Evolutionary conservation across 805 yeast genomes (phyloP).

Genomic region (Yamadazyma tumulicola): DNA sequence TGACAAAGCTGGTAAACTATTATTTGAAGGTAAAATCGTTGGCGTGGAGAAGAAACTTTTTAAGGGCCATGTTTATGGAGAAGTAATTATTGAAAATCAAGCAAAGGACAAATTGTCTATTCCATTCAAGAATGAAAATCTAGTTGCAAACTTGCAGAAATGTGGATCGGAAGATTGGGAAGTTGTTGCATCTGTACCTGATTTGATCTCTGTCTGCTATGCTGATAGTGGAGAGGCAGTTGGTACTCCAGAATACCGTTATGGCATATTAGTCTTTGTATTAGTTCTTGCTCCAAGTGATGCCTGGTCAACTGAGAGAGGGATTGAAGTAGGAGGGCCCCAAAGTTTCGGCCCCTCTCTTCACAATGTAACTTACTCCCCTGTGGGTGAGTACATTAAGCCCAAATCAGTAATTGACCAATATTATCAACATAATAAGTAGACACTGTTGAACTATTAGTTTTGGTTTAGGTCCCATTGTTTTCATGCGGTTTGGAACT

Average conservation of each 20-base stretch:
- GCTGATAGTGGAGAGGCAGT: slow-evolving; percentile 44
- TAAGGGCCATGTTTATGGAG: slow-evolving; percentile 46
- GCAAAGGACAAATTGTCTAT: slow-evolving; percentile 18
- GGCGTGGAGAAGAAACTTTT: slow-evolving; percentile 38
- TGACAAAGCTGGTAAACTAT: slow-evolving; percentile 20
- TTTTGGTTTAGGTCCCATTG: no score
- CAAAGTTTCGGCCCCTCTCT: neutral
- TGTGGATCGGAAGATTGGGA: slow-evolving; percentile 17
- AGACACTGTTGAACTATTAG: no score
- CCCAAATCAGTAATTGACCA: slow-evolving; percentile 41
- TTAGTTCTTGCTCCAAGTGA: slow-evolving; percentile 36
- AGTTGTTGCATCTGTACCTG: slow-evolving; percentile 44
- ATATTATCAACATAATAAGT: slow-evolving; percentile 12
- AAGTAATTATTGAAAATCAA: slow-evolving; percentile 30
- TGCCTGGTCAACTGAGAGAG: slow-evolving; percentile 35
- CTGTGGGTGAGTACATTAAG: slow-evolving; percentile 31
- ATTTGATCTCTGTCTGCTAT: slow-evolving; percentile 41
- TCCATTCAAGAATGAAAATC: slow-evolving; percentile 49
- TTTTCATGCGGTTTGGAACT: no score
- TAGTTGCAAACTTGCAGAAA: slow-evolving; percentile 25
- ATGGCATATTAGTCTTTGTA: slow-evolving; percentile 43
- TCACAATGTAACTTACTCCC: slow-evolving; percentile 20
- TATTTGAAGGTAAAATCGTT: slow-evolving; percentile 40
- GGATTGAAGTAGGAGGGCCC: slow-evolving; percentile 9
- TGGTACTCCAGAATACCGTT: slow-evolving; percentile 47